Percentiles rank a stretch among this genome's conserved stretches.
phyloP scores from a whole-genome alignment of 2,329 filamentous ascomycete species.

The Fusarium albosuccineum region DNA sequence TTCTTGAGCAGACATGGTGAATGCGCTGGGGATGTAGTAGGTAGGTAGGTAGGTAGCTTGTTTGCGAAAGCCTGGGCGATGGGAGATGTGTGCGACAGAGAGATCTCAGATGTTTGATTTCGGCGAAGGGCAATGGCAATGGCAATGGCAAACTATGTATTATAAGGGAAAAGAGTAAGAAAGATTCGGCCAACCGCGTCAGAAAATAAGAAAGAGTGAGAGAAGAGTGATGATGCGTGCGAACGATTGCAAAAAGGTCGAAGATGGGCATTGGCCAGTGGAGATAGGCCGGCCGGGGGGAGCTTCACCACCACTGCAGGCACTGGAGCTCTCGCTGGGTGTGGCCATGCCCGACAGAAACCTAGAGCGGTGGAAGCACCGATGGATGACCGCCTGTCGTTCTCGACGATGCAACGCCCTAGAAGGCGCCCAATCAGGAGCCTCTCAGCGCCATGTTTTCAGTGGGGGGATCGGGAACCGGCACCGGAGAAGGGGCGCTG shows the following conservation, averaged over 20 bases:
- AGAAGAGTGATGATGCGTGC: neutral
- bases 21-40: neutral
- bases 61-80: too few species aligned
- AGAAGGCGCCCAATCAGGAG: slow-evolving; percentile 19
- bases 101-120: neutral
- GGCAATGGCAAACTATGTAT: too few species aligned
- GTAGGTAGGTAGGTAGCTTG: neutral
- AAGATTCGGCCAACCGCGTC: neutral
- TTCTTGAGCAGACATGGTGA: slow-evolving; percentile 56
- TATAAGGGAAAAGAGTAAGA: too few species aligned
- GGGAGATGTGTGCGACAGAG: neutral
- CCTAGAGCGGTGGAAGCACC: neutral
- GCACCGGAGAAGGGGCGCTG: slow-evolving; percentile 16
- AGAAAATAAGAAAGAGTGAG: neutral
- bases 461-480: slow-evolving; percentile 26
- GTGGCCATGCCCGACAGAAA: neutral
- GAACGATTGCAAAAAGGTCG: neutral
- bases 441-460: slow-evolving; percentile 6
- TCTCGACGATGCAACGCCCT: neutral
- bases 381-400: slow-evolving; percentile 2
- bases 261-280: neutral
- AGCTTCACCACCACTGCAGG: too few species aligned
- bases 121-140: too few species aligned
- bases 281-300: neutral
- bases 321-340: neutral